Evolutionary conservation across 176 grass and related monocot genomes (phyloP), one percentile per base, ranked within the genome.

Genomic region (Thinopyrum elongatum): DNA sequence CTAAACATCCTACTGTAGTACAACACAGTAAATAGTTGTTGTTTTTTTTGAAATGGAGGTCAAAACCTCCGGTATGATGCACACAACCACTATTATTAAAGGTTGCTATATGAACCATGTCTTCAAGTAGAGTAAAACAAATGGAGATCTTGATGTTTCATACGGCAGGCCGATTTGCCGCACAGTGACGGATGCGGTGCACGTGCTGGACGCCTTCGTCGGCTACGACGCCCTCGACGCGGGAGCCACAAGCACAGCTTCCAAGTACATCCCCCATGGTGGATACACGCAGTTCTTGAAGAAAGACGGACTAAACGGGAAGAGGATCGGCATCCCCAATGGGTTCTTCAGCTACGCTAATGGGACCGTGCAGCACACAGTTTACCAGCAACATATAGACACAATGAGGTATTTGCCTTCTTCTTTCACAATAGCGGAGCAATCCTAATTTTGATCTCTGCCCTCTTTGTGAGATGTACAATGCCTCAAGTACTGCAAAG

Each of bases 181-280:
- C 26, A 87, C 88, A 3, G 85, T 93, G 19, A 28, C 70, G 4
- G 88, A 93, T 65, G 91, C 85, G 13, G 88, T 88, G 19, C 74
- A 69, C 73, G 77, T 93, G 33, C 60, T 93, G 69, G 91, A 93
- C 29, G 81, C 82, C 13, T 88, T 90, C 28, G 85, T 83, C 4
- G 91, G 91, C 4, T 90, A 90, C 5, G 88, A 93, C 3, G 29
- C 13, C 4, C 59, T 46, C 4, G 91, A 88, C 46, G 70, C 55
- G 1, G 16, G 17, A 60, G 88, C 88, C 44, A 90, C 88, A 0
- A n/a, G 10, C 29, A 10, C 36, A 21, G 85, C 82, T 39, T 87
- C 72, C 17, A 82, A 93, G n/a, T 88, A 90, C 70, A 90, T 90
- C 64, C 91, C 88, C 60, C n/a, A 19, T 9, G 91, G 85, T 1